Base-by-base conservation (phyloP, 805 yeast genomes). In the Candida krabiensis region DNA sequence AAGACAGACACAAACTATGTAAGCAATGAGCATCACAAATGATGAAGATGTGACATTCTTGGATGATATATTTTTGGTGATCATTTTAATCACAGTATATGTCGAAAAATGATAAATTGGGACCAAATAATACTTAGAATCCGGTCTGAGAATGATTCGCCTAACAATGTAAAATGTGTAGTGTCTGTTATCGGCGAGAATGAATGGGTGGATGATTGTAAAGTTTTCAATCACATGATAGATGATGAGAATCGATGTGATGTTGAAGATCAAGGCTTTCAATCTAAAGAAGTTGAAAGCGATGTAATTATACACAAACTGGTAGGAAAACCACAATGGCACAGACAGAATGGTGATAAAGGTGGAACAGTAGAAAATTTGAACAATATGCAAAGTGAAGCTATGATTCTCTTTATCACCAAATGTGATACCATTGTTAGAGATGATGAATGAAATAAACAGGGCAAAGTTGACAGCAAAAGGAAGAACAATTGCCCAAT, bases 161-260 rank as follows among this genome's bases (percentile, higher is more conserved):
- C 80, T 77, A 77, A 86, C 86, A 25, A 93, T 63, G 61, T 93
- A 93, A 59, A 93, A 93, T 0, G 96, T 80, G 58, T 80, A 88
- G 61, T 93, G 99, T 52, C 99, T 77, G 64, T 93, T 93, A 60
- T 93, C 99, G 0, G 98, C 95, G 30, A 91, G 69, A 27, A 93
- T 61, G 60, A 91, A 93, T 6, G 97, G 97, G 60, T 93, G 99
- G 2, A 80, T 81, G 2, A 83, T 67, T 0, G 96, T 86, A 58
- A 73, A 83, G 41, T 69, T 69, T 25, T 79, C 67, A 15, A 86
- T 71, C 2, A 77, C 53, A 14, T 70, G 47, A 46, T 64, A 63
- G 17, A 85, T 73, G 4, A 40, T 27, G 22, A 53, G 48, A 17
- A 52, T 34, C 56, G 54, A 56, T 3, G 42, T 36, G 0, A 38